These are phyloP conservation scores for Thermochaetoides thermophila DNA, from an alignment of 495 filamentous ascomycete species.

Conservation along the genomic window DNA sequence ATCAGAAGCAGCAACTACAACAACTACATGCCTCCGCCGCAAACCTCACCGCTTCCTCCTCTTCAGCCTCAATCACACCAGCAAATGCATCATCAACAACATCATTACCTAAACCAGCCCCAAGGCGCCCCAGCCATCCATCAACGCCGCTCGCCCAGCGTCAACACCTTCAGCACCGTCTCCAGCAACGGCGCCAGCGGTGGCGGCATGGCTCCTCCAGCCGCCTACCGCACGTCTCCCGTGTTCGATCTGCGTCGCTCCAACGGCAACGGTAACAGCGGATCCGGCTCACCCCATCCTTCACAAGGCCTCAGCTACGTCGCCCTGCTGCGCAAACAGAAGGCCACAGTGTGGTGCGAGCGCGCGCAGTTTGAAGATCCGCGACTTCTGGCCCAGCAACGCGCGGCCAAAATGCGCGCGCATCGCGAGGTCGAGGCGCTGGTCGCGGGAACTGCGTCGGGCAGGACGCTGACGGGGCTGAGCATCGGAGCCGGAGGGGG, in stretches of 20 bases:
- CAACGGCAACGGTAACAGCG: constrained; percentile 50
- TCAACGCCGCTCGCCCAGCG: constrained; percentile 54
- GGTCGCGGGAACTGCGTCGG: constrained; percentile 21
- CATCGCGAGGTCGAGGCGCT: constrained; percentile 54
- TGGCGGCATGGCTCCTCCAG: constrained; percentile 21
- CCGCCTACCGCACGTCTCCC: constrained; percentile 34
- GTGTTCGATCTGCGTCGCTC: constrained; percentile 56
- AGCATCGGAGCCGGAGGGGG: constrained; percentile 32
- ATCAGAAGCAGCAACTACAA: not conserved
- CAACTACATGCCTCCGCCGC: constrained; percentile 1
- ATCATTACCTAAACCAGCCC: not conserved
- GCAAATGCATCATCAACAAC: constrained; percentile 22
- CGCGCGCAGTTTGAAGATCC: constrained; percentile 88
- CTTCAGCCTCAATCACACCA: not conserved
- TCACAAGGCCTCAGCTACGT: constrained; percentile 70
- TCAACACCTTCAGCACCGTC: constrained; percentile 56
- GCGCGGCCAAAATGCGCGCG: constrained; percentile 70
- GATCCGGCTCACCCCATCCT: constrained; percentile 38
- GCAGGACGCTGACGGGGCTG: constrained; percentile 45
- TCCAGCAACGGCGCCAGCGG: constrained; percentile 29
- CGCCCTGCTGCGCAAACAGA: constrained; percentile 84
- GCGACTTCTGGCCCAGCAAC: constrained; percentile 59
- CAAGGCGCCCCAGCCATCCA: too few relatives aligned
- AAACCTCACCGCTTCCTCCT: not conserved
- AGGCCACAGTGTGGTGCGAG: constrained; percentile 97